Percentiles rank a stretch among this genome's conserved stretches.
Conservation (phyloP, 257 asterid genomes). For the Solanum piurae region DNA sequence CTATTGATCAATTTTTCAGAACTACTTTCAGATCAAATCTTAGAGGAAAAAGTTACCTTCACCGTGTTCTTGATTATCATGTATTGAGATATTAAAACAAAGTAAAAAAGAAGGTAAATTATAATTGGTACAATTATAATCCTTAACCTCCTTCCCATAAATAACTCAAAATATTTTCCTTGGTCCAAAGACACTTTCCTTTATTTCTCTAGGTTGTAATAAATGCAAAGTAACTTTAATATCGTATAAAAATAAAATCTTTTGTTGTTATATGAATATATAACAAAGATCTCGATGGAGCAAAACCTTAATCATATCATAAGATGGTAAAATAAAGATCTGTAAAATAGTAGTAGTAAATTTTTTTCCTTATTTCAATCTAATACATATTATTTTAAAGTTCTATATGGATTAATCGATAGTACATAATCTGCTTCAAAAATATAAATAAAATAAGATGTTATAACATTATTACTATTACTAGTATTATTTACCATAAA, state of each 20-base stretch:
- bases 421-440: background rate
- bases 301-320: background rate
- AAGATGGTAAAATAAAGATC: background rate
- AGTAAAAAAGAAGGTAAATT: background rate
- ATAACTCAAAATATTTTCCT: background rate
- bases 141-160: background rate
- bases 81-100: background rate
- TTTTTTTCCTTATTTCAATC: background rate
- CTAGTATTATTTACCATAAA: background rate
- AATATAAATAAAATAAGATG: background rate
- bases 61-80: background rate
- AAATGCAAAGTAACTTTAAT: background rate
- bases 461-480: background rate
- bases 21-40: background rate
- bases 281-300: background rate
- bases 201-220: background rate
- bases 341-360: background rate
- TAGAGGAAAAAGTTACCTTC: background rate
- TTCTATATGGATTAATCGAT: background rate
- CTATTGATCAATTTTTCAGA: background rate
- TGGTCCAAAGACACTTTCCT: background rate
- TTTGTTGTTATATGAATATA: background rate
- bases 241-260: background rate
- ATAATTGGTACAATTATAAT: background rate
- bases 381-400: background rate